Evolutionary conservation across 148 eudicot genomes (phyloP).

Genomic region (Chenopodium berlandieri): DNA sequence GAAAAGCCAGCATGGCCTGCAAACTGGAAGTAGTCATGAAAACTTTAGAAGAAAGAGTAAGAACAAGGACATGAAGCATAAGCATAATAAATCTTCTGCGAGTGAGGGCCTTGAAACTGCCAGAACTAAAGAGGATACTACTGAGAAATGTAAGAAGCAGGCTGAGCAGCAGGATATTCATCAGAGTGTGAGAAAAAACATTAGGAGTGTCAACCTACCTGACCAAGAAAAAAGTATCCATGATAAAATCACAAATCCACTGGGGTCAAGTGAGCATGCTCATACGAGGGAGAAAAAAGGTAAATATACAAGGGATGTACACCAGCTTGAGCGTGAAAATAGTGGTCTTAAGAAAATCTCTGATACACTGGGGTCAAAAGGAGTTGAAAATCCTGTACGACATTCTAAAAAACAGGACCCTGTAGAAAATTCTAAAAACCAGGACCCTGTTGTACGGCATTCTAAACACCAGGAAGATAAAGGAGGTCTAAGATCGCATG

Average conservation of each 20-base stretch:
- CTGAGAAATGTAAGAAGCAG: conserved; percentile 22
- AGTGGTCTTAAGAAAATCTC: conserved; percentile 20
- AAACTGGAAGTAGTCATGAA: conserved; percentile 27
- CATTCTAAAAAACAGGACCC: conserved; percentile 25
- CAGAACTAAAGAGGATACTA: conserved; percentile 28
- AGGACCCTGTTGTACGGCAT: background rate
- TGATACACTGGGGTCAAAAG: conserved; percentile 23
- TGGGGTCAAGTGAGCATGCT: conserved; percentile 27
- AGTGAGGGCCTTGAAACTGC: conserved; percentile 16
- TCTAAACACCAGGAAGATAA: conserved; percentile 30
- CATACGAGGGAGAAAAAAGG: conserved; percentile 17
- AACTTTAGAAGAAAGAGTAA: conserved; percentile 37
- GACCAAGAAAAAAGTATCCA: conserved; percentile 14
- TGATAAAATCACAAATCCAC: conserved; percentile 23
- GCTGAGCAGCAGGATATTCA: conserved; percentile 31
- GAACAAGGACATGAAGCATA: conserved; percentile 27
- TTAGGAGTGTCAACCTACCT: conserved; percentile 25
- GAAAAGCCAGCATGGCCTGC: conserved; percentile 28
- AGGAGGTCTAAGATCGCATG: conserved; percentile 25
- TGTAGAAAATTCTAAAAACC: conserved; percentile 25
- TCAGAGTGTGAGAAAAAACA: conserved; percentile 19
- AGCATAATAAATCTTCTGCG: conserved; percentile 21
- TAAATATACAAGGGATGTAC: conserved; percentile 22
- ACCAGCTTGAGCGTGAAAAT: conserved; percentile 22
- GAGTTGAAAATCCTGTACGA: conserved; percentile 17